Base-by-base conservation (phyloP, 1,139 yeast species). In the Hemisphaericaspora subhashii region DNA sequence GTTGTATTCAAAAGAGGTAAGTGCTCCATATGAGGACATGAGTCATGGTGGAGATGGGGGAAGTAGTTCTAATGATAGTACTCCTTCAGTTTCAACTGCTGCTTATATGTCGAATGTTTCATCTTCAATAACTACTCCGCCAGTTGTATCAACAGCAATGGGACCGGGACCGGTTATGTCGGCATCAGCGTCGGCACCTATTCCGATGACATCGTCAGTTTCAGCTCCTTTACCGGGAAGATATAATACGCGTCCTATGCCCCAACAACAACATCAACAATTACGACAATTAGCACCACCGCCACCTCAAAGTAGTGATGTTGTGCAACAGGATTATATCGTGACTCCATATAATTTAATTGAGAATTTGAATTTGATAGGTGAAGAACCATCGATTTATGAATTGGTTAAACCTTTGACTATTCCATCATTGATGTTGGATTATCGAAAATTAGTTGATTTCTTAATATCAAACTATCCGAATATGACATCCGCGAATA, bases 361-460 rank as follows among this genome's bases (percentile, higher is more conserved):
- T 24, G 61, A 57, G 17, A 53, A 58, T 22, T 41, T 62, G 15
- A 38, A 42, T 5, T 38, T 62, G 21, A 46, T 58, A 10, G 44
- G 43, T 3, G 51, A 54, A 18, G 62, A 60, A 39, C 64, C 60
- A 1, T 46, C 57, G 14, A 46, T 61, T 12, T 42, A 40, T 25
- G 51, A 53, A 24, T 44, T 61, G 12, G 40, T 63, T 8, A 55
- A 46, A 40, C 64, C 68, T 3, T 50, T 62, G 24, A 64, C 71
- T 3, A 60, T 67, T 1, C 58, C 58, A 34, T 55, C 66, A 7
- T 44, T 64, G 2, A 42, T 65, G 24, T 44, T 52, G 21, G 60
- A 64, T 45, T 49, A 51, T 35, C 38, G 40, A 8, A 56, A 55
- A 37, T 45, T 63, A 36, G 51, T 60, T 6, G 60, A 60, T 5